These are phyloP conservation scores for Stagonosporopsis vannaccii DNA, from an alignment of 2,329 filamentous ascomycete genomes.

Conservation along the genomic window DNA sequence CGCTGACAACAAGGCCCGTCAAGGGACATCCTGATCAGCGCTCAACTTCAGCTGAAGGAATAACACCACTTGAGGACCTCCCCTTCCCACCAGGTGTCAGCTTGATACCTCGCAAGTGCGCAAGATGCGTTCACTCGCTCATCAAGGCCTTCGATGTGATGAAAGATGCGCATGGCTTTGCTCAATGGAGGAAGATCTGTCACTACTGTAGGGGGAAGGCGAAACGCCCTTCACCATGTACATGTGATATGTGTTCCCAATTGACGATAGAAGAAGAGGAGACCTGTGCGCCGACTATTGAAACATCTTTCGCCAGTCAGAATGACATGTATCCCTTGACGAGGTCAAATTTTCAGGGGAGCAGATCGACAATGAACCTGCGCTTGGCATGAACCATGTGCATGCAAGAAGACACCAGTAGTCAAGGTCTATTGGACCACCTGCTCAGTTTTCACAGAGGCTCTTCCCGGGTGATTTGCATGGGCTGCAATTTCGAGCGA, in stretches of 20 bases:
- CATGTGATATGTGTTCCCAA: background rate
- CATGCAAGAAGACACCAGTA: background rate
- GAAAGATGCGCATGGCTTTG: background rate
- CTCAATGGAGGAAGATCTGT: background rate
- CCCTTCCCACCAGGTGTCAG: background rate
- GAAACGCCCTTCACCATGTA: background rate
- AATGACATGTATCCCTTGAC: background rate
- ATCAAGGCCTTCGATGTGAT: background rate
- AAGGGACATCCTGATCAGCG: background rate
- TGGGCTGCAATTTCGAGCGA: background rate
- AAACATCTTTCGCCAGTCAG: background rate
- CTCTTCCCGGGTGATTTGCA: background rate
- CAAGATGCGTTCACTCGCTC: background rate
- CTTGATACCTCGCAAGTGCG: background rate
- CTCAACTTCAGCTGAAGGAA: background rate
- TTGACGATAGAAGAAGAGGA: background rate
- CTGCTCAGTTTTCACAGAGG: background rate
- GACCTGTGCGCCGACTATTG: background rate
- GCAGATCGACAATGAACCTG: background rate
- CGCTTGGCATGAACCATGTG: background rate
- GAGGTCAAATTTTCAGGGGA: background rate
- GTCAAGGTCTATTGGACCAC: background rate
- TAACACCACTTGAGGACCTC: background rate
- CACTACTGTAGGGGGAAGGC: background rate
- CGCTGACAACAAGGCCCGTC: background rate